Percentiles rank a stretch among this genome's conserved stretches.
Evolutionary conservation across 163 green algal species (phyloP).

Genomic region (Chlorella variabilis): DNA sequence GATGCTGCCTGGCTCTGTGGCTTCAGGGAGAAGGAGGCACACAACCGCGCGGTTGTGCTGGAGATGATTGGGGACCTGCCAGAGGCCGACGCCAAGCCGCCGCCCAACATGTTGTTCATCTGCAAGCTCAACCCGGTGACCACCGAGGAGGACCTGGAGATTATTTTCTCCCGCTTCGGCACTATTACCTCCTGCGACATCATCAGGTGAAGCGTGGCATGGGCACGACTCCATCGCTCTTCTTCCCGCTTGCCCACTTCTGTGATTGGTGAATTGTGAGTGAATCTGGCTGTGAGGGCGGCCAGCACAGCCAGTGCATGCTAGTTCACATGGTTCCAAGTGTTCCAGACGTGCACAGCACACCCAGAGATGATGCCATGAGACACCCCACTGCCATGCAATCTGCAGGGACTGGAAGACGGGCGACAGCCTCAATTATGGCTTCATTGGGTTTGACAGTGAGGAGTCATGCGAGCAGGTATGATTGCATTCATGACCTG

Average conservation of each 20-base stretch:
- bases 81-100: constrained; percentile 93
- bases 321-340: too few species aligned
- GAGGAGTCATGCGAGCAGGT: constrained; percentile 66
- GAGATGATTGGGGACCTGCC: constrained; percentile 99
- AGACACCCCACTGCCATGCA: background rate
- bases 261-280: too few species aligned
- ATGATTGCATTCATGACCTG: too few species aligned
- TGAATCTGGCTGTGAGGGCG: too few species aligned
- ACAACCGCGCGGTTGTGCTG: constrained; percentile 91
- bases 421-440: constrained; percentile 96
- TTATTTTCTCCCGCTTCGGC: constrained; percentile 99
- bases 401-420: constrained; percentile 89
- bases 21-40: constrained; percentile 68
- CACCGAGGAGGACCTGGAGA: constrained; percentile 96
- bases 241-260: too few species aligned
- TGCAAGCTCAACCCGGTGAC: constrained; percentile 98
- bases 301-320: too few species aligned
- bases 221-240: too few species aligned
- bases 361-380: too few species aligned
- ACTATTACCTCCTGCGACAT: constrained; percentile 93
- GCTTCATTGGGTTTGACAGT: constrained; percentile 93
- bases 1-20: too few species aligned
- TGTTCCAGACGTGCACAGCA: too few species aligned
- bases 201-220: constrained; percentile 63
- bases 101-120: constrained; percentile 96